A percentile compares a stretch with the other conserved stretches of the same genome.
Evolutionary conservation across 805 yeast species (phyloP).

Genomic region (Starmerella vaccinii): DNA sequence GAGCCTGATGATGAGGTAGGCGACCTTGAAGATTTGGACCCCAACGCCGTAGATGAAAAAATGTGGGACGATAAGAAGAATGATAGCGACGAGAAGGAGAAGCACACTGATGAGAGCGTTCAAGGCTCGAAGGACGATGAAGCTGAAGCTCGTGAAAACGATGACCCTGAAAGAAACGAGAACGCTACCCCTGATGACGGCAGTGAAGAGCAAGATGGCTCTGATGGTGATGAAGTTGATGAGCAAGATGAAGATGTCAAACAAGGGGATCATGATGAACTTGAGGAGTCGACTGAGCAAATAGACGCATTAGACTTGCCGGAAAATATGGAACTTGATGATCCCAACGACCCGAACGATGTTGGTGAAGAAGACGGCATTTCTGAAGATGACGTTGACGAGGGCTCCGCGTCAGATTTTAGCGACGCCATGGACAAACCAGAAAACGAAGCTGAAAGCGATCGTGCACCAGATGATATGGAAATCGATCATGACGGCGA

Average conservation of each 20-base stretch:
- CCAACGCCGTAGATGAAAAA: conserved; percentile 89
- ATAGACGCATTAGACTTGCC: conserved; percentile 81
- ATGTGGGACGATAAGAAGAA: conserved; percentile 95
- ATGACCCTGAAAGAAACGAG: conserved; percentile 23
- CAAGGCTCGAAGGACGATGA: conserved; percentile 36
- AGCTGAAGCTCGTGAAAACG: conserved; percentile 28
- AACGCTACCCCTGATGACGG: conserved; percentile 40
- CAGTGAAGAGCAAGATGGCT: conserved; percentile 56
- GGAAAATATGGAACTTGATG: conserved; percentile 81
- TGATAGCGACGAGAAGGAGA: conserved; percentile 56
- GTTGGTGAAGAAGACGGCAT: conserved; percentile 44
- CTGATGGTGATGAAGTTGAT: conserved; percentile 36
- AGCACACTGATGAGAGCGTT: conserved; percentile 63
- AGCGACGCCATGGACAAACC: conserved; percentile 38
- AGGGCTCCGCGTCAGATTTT: conserved; percentile 33
- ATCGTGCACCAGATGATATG: conserved; percentile 31
- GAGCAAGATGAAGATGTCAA: conserved; percentile 43
- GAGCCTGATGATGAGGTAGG: conserved; percentile 85
- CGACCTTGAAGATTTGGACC: conserved; percentile 80
- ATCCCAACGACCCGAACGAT: conserved; percentile 42
- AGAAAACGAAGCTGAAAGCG: conserved; percentile 42
- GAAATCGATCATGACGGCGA: conserved; percentile 26
- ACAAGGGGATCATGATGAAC: conserved; percentile 41
- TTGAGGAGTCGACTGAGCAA: conserved; percentile 70
- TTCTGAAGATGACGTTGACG: conserved; percentile 34